These are phyloP conservation scores for Blepharisma japonicum DNA, from an alignment of 73 alveolate genomes.

Conservation along the genomic window DNA sequence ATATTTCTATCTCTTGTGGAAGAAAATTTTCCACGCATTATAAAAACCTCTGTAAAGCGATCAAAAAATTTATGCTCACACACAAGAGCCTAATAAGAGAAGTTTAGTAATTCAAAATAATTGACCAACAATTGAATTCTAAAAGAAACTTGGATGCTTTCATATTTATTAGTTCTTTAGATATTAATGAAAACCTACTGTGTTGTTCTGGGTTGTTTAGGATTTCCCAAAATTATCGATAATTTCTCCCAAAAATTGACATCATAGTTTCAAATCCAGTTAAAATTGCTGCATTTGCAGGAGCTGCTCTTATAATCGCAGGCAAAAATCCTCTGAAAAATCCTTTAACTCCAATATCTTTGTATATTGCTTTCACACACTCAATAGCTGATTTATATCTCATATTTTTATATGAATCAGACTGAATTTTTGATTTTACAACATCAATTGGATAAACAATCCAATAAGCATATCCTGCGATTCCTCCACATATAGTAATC, in stretches of 20 bases:
- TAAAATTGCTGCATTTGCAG: neutral
- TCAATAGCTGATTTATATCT: neutral
- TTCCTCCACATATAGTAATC: neutral
- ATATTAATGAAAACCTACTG: no score
- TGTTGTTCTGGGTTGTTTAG: no score
- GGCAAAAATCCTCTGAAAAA: neutral
- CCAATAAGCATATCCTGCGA: constrained; percentile 22
- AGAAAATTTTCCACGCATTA: no score
- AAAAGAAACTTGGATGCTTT: no score
- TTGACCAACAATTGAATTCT: no score
- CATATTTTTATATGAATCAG: constrained; percentile 7
- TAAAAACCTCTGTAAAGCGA: no score
- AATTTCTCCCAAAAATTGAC: constrained; percentile 5
- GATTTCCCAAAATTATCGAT: no score
- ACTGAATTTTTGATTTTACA: neutral
- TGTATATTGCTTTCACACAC: neutral
- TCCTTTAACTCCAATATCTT: neutral
- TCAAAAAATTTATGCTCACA: no score
- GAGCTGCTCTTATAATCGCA: constrained; percentile 2
- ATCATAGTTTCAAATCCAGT: neutral
- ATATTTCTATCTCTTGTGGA: no score
- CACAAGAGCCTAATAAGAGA: no score
- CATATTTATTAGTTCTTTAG: no score
- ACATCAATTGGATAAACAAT: neutral
- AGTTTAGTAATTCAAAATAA: no score